These are phyloP conservation scores for Teratosphaeria pseudoeucalypti DNA, from an alignment of 2,329 filamentous ascomycete genomes.

Conservation along the genomic window DNA sequence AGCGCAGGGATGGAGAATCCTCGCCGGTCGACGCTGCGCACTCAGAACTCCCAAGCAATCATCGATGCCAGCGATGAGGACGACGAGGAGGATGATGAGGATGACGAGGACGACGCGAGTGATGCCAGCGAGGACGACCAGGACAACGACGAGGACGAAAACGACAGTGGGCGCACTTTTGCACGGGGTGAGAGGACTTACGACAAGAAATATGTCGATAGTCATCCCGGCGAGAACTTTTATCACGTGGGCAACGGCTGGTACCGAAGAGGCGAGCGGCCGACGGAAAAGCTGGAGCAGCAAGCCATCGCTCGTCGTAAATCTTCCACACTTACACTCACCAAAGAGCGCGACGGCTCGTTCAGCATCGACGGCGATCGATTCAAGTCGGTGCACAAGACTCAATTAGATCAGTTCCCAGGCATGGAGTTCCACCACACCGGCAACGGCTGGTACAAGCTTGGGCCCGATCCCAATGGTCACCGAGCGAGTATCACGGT, in stretches of 20 bases:
- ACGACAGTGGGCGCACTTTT: background rate
- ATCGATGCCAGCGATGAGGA: constrained; percentile 3
- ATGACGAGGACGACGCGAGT: constrained; percentile 2
- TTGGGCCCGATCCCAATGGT: constrained; percentile 8
- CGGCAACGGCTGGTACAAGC: constrained; percentile 16
- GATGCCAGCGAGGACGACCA: constrained; percentile 3
- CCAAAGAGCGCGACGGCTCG: background rate
- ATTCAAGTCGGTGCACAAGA: constrained; percentile 5
- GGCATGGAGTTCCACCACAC: constrained; percentile 12
- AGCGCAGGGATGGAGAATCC: constrained; percentile 2
- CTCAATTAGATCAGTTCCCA: constrained; percentile 9
- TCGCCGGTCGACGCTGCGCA: constrained; percentile 1
- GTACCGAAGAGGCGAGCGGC: constrained; percentile 10
- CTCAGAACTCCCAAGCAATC: background rate
- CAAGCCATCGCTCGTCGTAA: background rate
- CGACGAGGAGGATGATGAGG: background rate
- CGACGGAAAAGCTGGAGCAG: background rate
- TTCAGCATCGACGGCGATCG: background rate
- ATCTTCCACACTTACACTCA: background rate
- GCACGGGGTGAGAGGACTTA: constrained; percentile 6
- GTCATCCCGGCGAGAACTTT: constrained; percentile 9
- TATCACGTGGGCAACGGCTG: constrained; percentile 17
- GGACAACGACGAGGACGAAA: background rate
- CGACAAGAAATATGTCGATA: constrained; percentile 9
- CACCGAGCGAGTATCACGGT: constrained; percentile 4